Evolutionary conservation across 2,329 filamentous ascomycete species (phyloP).

Genomic region (Diaporthe velutina): DNA sequence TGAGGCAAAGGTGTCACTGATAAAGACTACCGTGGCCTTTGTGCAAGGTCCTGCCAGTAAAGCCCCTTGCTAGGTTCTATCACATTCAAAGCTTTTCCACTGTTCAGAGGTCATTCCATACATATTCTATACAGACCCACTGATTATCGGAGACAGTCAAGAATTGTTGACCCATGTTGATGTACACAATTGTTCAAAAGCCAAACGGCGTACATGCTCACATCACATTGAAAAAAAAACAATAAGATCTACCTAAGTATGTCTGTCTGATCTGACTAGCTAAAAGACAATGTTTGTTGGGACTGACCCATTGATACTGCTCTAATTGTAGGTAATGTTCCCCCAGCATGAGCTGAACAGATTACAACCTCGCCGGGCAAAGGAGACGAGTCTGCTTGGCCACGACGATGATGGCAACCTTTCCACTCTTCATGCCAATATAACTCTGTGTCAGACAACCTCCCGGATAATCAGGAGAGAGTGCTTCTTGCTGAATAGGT

Average conservation of each 20-base stretch:
- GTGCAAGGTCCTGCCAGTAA: not conserved
- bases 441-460: not conserved
- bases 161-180: not conserved
- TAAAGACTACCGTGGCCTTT: not conserved
- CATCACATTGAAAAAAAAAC: not conserved
- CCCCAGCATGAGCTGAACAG: not conserved
- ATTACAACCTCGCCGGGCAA: not conserved
- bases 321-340: slow-evolving; percentile 14
- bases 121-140: not conserved
- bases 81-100: not conserved
- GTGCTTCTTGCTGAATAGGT: not conserved
- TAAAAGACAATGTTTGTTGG: slow-evolving; percentile 2
- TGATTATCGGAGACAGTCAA: not conserved
- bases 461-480: not conserved
- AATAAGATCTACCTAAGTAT: slow-evolving; percentile 14
- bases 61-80: too few relatives aligned
- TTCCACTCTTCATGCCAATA: not conserved
- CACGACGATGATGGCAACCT: not conserved
- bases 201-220: not conserved
- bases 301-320: slow-evolving; percentile 19
- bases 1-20: not conserved
- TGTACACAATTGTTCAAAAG: too few relatives aligned
- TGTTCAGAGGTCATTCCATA: not conserved
- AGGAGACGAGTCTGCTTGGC: not conserved
- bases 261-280: slow-evolving; percentile 11